These are phyloP conservation scores for Venturiaceae sp. DNA, from an alignment of 2,329 filamentous ascomycete species.

Conservation along the genomic window DNA sequence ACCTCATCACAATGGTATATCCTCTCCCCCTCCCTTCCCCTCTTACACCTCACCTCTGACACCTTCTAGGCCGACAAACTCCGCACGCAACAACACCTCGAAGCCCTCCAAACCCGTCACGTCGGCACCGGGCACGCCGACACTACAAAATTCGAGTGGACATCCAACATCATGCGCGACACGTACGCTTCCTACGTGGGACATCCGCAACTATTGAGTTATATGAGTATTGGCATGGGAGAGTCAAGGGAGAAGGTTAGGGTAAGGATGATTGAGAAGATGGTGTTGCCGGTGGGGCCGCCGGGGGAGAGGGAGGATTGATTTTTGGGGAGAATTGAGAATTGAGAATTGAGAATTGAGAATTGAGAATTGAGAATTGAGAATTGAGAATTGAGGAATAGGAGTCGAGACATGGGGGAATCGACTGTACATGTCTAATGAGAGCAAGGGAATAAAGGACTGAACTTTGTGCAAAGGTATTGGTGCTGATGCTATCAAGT, in stretches of 20 bases:
- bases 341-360: too few species aligned
- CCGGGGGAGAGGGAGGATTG: constrained; percentile 47
- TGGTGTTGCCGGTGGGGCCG: constrained; percentile 56
- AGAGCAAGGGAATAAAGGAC: too few species aligned
- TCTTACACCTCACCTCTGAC: neutral
- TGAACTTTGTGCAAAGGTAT: too few species aligned
- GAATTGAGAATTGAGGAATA: too few species aligned
- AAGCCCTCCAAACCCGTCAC: constrained; percentile 91
- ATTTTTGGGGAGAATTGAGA: too few species aligned
- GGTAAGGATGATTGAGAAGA: constrained; percentile 67
- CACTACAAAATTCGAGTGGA: constrained; percentile 96
- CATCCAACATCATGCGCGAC: constrained; percentile 89
- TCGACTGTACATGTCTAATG: too few species aligned
- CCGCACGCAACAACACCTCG: constrained; percentile 93
- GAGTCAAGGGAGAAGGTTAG: constrained; percentile 74
- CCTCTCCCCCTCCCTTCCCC: neutral
- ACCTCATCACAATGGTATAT: neutral
- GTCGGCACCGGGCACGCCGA: constrained; percentile 93
- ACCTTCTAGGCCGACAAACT: constrained; percentile 75
- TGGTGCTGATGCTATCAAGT: too few species aligned
- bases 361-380: too few species aligned
- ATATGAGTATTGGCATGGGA: constrained; percentile 83
- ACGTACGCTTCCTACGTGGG: constrained; percentile 83
- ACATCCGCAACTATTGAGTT: constrained; percentile 78
- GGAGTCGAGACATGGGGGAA: too few species aligned